Base-by-base conservation (phyloP, 306 rosid species). In the Casuarina equisetifolia region DNA sequence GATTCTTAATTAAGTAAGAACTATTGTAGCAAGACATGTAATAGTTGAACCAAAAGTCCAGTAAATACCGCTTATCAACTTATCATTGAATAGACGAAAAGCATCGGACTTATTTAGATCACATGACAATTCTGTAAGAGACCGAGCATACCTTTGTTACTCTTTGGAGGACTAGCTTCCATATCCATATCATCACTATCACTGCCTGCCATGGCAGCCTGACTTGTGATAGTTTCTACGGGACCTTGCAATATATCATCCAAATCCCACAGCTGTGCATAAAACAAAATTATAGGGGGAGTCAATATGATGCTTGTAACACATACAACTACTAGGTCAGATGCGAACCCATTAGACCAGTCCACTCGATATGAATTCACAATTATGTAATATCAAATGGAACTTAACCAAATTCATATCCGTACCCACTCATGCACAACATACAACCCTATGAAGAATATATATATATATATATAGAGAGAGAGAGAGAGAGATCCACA, bases 251-350 rank as follows among this genome's bases (percentile, higher is more conserved):
- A 82, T 70, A 89, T 25, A 52, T 78, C 86, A 84, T 92, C 90
- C 88, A 92, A 72, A 77, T 92, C 90, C 97, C 97, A 92, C 62
- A 90, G 82, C 97, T 92, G 32, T 25, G 91, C 74, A 59, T 57
- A 67, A 59, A 72, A 80, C 13, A 49, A 35, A 74, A 35, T 40
- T 12, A 36, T 74, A 73, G 1, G 32, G 32, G 19, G 25, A 9
- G 61, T 43, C 19, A 43, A 39, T 50, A 48, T 17, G 32, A 17
- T 42, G 35, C 25, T 16, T 16, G 39, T 35, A 46, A 36, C 36
- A 58, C 58, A 17, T 10, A 8, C 12, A 48, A 48, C 51, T 13
- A 48, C 11, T 48, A 48, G 51, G 51, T 48, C 51, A 9, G 51
- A 48, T 48, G 15, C 9, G 13, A 48, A 48, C 13, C 51, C 51